These are phyloP conservation scores for Microbotryum intermedium DNA, from an alignment of 1,284 basidiomycete species.

Conservation along the genomic window DNA sequence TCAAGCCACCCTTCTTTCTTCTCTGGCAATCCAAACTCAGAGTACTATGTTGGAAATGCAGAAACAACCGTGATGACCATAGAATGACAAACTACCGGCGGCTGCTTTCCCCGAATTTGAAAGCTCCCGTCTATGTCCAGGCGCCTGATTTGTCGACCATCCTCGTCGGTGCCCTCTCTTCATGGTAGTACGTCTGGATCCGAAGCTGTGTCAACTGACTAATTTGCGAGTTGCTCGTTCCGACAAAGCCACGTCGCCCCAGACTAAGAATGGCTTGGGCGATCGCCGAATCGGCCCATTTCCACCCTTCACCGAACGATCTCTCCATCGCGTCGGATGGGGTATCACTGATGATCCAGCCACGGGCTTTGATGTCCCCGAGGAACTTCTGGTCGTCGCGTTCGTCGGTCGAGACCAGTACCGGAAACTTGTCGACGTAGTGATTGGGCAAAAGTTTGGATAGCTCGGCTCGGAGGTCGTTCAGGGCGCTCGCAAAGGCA, in stretches of 20 bases:
- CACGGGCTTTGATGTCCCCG: conserved; percentile 50
- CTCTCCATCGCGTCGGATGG: conserved; percentile 39
- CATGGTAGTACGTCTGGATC: conserved; percentile 36
- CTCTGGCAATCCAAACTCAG: too few species aligned
- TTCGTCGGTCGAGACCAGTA: conserved; percentile 66
- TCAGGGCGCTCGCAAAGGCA: conserved; percentile 53
- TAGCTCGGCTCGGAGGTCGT: conserved; percentile 48
- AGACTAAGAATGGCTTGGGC: conserved; percentile 60
- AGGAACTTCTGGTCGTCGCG: conserved; percentile 53
- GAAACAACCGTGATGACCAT: too few species aligned
- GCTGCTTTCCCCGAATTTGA: too few species aligned
- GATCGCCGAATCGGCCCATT: conserved; percentile 37
- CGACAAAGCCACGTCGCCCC: conserved; percentile 54
- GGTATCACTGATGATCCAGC: conserved; percentile 56
- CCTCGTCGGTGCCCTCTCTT: too few species aligned
- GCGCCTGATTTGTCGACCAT: too few species aligned
- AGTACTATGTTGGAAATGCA: too few species aligned
- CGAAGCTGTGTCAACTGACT: conserved; percentile 54
- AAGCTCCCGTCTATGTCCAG: too few species aligned
- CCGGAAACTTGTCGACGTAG: conserved; percentile 45
- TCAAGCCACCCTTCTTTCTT: too few species aligned
- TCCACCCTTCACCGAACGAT: conserved; percentile 19
- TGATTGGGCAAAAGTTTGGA: conserved; percentile 43
- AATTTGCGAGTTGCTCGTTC: conserved; percentile 61
- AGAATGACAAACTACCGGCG: too few species aligned